Percentiles rank a stretch among this genome's conserved stretches.
These are phyloP conservation scores for Jamesozyma piceae DNA, from an alignment of 805 yeast species.

Conservation along the genomic window DNA sequence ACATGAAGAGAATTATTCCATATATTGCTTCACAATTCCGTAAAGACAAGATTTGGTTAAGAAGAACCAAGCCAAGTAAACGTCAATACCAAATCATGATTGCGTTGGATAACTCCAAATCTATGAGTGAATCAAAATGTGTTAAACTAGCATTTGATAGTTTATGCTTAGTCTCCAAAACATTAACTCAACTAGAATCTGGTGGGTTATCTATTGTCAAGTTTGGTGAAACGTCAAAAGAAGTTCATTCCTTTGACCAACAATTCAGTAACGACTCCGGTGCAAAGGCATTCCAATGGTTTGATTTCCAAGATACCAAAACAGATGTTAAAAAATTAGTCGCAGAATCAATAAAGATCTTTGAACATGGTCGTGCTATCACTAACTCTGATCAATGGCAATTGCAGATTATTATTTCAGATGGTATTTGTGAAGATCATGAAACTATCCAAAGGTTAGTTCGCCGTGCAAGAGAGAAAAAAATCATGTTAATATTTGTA, in stretches of 20 bases:
- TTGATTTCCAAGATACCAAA: conserved; percentile 78
- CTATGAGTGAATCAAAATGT: conserved; percentile 90
- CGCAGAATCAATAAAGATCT: conserved; percentile 59
- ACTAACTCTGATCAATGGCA: conserved; percentile 75
- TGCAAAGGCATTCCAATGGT: conserved; percentile 73
- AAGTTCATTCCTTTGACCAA: conserved; percentile 82
- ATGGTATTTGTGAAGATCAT: conserved; percentile 96
- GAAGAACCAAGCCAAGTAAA: conserved; percentile 94
- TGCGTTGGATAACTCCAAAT: conserved; percentile 93
- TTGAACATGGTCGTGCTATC: conserved; percentile 49
- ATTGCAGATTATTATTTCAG: conserved; percentile 83
- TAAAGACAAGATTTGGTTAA: conserved; percentile 95
- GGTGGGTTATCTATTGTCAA: conserved; percentile 86
- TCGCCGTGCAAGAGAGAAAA: conserved; percentile 83
- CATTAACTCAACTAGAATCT: conserved; percentile 85
- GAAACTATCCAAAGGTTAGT: conserved; percentile 72
- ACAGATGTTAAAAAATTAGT: conserved; percentile 78
- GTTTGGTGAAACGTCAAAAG: conserved; percentile 75
- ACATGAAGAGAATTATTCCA: conserved; percentile 95
- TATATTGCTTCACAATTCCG: conserved; percentile 96
- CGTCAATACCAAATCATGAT: conserved; percentile 96
- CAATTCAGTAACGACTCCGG: conserved; percentile 83
- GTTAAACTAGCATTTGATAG: conserved; percentile 90
- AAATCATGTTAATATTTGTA: conserved; percentile 90
- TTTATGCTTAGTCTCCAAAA: conserved; percentile 86